Conservation (phyloP, 441 rosid genomes). For the Mallotus japonicus region DNA sequence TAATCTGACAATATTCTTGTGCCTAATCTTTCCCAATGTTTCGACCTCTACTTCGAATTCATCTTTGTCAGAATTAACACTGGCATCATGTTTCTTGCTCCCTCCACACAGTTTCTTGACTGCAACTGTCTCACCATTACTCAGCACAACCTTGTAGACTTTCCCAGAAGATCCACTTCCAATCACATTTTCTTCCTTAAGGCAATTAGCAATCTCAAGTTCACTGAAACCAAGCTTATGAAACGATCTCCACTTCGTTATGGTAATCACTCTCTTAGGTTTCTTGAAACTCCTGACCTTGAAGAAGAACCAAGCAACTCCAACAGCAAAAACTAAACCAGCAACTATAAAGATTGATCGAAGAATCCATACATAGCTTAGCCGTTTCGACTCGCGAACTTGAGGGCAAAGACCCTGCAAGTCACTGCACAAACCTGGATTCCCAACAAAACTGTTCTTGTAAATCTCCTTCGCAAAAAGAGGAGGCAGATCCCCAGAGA, state of each 20-base stretch:
- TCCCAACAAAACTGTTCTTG: constrained; percentile 69
- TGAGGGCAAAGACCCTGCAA: constrained; percentile 59
- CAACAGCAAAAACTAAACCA: constrained; percentile 56
- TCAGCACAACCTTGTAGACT: constrained; percentile 81
- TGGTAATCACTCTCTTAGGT: constrained; percentile 48
- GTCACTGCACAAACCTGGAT: constrained; percentile 79
- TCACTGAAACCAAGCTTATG: constrained; percentile 92
- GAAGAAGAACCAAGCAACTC: constrained; percentile 73
- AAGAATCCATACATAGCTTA: constrained; percentile 62
- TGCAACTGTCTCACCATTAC: constrained; percentile 79
- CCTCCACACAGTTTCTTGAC: constrained; percentile 80
- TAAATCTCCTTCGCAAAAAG: constrained; percentile 61
- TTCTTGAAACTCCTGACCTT: constrained; percentile 60
- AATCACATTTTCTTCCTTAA: constrained; percentile 82
- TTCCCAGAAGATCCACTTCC: constrained; percentile 92
- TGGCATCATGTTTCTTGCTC: constrained; percentile 41
- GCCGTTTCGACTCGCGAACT: constrained; percentile 35
- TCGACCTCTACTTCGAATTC: constrained; percentile 84
- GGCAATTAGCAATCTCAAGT: constrained; percentile 64
- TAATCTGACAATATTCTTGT: constrained; percentile 87
- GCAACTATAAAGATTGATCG: constrained; percentile 64
- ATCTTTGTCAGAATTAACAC: constrained; percentile 54
- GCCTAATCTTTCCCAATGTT: constrained; percentile 92
- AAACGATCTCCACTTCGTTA: constrained; percentile 92
- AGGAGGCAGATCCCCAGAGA: constrained; percentile 72